These are phyloP conservation scores for Abortiporus biennis DNA, from an alignment of 1,284 basidiomycete genomes.

Conservation along the genomic window DNA sequence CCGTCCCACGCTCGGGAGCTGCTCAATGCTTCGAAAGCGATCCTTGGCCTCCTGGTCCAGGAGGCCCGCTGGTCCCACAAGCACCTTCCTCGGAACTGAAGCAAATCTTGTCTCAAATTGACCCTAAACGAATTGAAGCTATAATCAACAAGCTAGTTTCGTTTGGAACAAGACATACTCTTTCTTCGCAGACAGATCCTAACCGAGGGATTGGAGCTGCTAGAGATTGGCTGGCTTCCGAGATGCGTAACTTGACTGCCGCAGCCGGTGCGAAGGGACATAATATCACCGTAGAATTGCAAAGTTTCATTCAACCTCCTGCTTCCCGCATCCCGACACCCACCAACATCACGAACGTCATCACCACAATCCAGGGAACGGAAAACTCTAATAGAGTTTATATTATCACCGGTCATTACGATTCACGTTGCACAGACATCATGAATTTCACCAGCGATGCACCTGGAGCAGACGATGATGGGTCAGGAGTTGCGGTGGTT, in stretches of 20 bases:
- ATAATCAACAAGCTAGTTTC: slow-evolving; percentile 46
- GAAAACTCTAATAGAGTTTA: slow-evolving; percentile 45
- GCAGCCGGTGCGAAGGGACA: slow-evolving; percentile 31
- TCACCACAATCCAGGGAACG: slow-evolving; percentile 42
- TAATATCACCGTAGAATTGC: slow-evolving; percentile 39
- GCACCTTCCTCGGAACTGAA: slow-evolving; percentile 36
- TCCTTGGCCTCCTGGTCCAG: slow-evolving; percentile 44
- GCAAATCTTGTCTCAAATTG: slow-evolving; percentile 37
- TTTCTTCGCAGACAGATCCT: slow-evolving; percentile 45
- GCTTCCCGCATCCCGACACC: slow-evolving; percentile 30
- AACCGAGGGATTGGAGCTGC: slow-evolving; percentile 46
- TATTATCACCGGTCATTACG: slow-evolving; percentile 48
- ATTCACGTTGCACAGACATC: slow-evolving; percentile 37
- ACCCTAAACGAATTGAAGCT: slow-evolving; percentile 35
- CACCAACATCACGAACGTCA: slow-evolving; percentile 43
- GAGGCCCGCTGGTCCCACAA: slow-evolving; percentile 33
- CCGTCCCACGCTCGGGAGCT: slow-evolving; percentile 7
- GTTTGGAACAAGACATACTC: slow-evolving; percentile 47
- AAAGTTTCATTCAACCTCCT: slow-evolving; percentile 37
- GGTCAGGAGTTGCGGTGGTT: slow-evolving; percentile 45
- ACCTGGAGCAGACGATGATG: slow-evolving; percentile 44
- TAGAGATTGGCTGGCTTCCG: slow-evolving; percentile 45
- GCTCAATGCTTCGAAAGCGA: slow-evolving; percentile 21
- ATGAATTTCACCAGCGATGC: slow-evolving; percentile 38
- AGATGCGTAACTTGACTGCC: slow-evolving; percentile 37